Evolutionary conservation across 2,329 filamentous ascomycete genomes (phyloP).

Genomic region (Hortaea werneckii): DNA sequence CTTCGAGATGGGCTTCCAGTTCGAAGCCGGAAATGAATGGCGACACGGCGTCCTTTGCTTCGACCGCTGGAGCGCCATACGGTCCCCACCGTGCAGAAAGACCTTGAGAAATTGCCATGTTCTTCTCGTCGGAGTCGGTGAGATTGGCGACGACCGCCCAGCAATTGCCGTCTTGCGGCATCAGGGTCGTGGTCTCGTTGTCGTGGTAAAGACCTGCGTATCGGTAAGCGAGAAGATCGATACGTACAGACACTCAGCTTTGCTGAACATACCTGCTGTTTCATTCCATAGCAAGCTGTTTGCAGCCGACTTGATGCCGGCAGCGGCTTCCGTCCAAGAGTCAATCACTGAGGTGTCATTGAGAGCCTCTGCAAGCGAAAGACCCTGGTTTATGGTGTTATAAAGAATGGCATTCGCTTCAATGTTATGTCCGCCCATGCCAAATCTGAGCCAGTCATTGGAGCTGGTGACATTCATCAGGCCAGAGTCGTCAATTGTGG

Average conservation of each 20-base stretch:
- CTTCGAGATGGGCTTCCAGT: conserved; percentile 35
- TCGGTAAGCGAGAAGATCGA: too few relatives aligned
- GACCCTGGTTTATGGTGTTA: conserved; percentile 43
- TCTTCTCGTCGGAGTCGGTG: conserved; percentile 22
- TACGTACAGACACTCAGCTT: too few relatives aligned
- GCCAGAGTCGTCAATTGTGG: conserved; percentile 14
- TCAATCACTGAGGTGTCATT: conserved; percentile 29
- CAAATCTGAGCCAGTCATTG: conserved; percentile 38
- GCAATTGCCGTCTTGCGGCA: conserved; percentile 37
- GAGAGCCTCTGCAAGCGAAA: conserved; percentile 40
- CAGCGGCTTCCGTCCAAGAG: conserved; percentile 28
- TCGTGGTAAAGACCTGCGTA: conserved; percentile 24
- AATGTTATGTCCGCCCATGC: conserved; percentile 40
- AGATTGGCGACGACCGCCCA: conserved; percentile 33
- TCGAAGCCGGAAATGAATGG: conserved; percentile 41
- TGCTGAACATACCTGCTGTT: conserved; percentile 1
- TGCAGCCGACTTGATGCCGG: conserved; percentile 40
- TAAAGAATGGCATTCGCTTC: conserved; percentile 35
- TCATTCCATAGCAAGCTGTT: conserved; percentile 29
- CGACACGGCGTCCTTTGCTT: conserved; percentile 38
- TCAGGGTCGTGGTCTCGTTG: conserved; percentile 31
- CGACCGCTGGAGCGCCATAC: conserved; percentile 38
- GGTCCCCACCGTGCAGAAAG: conserved; percentile 30
- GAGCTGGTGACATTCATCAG: conserved; percentile 34
- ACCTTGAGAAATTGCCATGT: conserved; percentile 22